A percentile compares a stretch with the other conserved stretches of the same genome.
These are phyloP conservation scores for Fusarium begoniae DNA, from an alignment of 2,329 filamentous ascomycete genomes.

Conservation along the genomic window DNA sequence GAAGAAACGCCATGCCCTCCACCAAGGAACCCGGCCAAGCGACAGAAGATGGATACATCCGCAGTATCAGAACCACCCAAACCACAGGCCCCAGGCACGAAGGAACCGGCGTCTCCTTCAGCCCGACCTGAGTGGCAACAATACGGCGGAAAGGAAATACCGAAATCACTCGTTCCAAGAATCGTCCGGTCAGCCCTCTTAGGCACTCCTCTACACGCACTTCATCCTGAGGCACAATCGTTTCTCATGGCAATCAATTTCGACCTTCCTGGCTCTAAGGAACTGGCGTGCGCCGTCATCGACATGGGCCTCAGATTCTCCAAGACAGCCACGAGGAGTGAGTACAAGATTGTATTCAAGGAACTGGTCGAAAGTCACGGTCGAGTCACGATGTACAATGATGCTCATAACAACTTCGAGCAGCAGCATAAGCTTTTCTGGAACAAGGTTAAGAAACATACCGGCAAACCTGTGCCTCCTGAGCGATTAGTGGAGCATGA, in stretches of 20 bases:
- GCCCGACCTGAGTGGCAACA: constrained; percentile 11
- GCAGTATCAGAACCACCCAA: background rate
- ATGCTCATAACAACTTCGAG: background rate
- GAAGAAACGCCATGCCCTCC: constrained; percentile 16
- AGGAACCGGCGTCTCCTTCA: background rate
- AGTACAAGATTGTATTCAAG: constrained; percentile 30
- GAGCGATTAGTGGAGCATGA: constrained; percentile 5
- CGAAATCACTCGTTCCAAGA: constrained; percentile 13
- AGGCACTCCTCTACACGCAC: background rate
- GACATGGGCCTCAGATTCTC: constrained; percentile 31
- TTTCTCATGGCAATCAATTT: constrained; percentile 22
- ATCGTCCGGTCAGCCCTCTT: constrained; percentile 1
- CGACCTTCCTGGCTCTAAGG: background rate
- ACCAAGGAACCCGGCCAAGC: constrained; percentile 19
- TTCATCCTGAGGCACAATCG: constrained; percentile 18
- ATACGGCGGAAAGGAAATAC: background rate
- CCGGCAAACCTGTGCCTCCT: constrained; percentile 19
- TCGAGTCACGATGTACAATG: constrained; percentile 11
- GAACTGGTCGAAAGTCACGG: background rate
- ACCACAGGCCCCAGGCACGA: background rate
- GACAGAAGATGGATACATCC: constrained; percentile 16
- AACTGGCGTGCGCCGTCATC: constrained; percentile 21
- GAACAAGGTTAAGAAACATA: constrained; percentile 11
- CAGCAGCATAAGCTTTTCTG: constrained; percentile 26
- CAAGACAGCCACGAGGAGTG: constrained; percentile 20